Evolutionary conservation across 2,329 filamentous ascomycete species (phyloP).

Genomic region (Zasmidium cellare): DNA sequence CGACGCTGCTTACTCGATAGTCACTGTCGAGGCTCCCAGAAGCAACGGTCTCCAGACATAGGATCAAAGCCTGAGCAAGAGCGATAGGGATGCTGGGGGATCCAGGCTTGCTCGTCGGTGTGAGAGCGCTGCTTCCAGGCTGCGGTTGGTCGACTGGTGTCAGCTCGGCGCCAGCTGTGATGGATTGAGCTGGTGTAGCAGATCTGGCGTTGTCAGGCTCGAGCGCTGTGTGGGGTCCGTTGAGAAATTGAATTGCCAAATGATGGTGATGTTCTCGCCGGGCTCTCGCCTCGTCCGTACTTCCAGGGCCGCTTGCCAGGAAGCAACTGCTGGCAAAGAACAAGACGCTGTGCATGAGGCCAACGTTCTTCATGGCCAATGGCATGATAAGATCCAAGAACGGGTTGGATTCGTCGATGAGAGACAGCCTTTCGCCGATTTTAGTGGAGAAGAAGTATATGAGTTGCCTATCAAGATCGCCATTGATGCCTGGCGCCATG

Average conservation of each 20-base stretch:
- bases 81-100: conserved; percentile 51
- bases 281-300: neutral
- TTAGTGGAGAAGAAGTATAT: conserved; percentile 80
- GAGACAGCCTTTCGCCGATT: conserved; percentile 76
- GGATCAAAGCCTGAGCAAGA: conserved; percentile 56
- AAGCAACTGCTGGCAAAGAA: conserved; percentile 78
- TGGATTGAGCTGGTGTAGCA: neutral
- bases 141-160: neutral
- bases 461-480: conserved; percentile 73
- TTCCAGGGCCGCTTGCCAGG: conserved; percentile 37
- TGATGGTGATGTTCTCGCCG: neutral
- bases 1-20: conserved; percentile 54
- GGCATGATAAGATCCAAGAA: conserved; percentile 83
- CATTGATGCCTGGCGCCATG: conserved; percentile 72
- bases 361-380: conserved; percentile 75
- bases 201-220: neutral
- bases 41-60: conserved; percentile 62
- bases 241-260: neutral
- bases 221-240: neutral
- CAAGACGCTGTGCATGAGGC: conserved; percentile 87
- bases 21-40: conserved; percentile 64
- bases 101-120: neutral
- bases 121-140: neutral
- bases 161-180: conserved; percentile 2
- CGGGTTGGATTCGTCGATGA: conserved; percentile 77